Conservation (phyloP, 306 rosid species). For the Quercus berberidifolia region DNA sequence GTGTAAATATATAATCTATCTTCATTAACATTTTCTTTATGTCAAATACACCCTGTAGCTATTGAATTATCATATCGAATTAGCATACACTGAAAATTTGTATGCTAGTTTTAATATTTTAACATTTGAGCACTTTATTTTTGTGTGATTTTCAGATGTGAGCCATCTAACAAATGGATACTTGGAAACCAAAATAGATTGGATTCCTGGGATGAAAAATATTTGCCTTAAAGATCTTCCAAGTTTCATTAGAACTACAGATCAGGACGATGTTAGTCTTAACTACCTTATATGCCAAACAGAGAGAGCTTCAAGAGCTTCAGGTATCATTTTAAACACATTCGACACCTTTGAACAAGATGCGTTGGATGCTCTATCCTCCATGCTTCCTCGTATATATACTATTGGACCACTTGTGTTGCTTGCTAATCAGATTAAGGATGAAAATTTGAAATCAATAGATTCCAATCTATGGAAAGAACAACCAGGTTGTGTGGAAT, state of each 20-base stretch:
- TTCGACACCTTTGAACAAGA: conserved; percentile 37
- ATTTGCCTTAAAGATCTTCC: conserved; percentile 34
- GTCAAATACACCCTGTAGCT: no score
- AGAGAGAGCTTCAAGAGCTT: conserved; percentile 31
- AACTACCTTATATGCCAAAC: conserved; percentile 24
- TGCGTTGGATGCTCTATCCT: conserved; percentile 24
- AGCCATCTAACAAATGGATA: conserved; percentile 29
- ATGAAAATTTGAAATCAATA: neutral
- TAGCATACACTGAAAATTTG: no score
- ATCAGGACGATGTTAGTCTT: conserved; percentile 24
- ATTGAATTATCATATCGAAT: no score
- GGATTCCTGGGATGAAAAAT: conserved; percentile 43
- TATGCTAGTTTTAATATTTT: neutral
- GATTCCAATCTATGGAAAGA: conserved; percentile 46
- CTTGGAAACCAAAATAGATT: conserved; percentile 30
- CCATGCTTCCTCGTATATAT: conserved; percentile 32
- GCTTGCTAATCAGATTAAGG: conserved; percentile 23
- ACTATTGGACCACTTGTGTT: conserved; percentile 41
- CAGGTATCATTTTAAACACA: conserved; percentile 34
- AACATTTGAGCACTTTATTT: neutral
- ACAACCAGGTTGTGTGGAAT: conserved; percentile 36
- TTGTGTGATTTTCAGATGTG: conserved; percentile 24
- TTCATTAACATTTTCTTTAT: no score
- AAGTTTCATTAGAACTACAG: conserved; percentile 21
- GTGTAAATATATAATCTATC: no score